A percentile compares a stretch with the other conserved stretches of the same genome.
Conservation (phyloP, 495 filamentous ascomycete species). For the Talaromyces thailandensis region DNA sequence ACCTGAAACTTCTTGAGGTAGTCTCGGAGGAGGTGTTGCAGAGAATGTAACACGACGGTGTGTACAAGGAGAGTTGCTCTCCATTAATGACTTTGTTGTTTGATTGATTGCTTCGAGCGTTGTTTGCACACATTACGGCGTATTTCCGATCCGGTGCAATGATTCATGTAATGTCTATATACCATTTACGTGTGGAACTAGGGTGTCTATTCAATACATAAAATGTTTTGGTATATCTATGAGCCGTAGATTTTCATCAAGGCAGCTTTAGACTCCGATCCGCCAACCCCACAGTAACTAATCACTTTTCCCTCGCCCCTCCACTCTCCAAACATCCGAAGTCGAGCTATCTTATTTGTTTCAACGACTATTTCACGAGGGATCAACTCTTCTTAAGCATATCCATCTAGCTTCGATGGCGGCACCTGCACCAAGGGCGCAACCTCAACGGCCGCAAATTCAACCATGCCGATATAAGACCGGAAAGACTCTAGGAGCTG, state of each 20-base stretch:
- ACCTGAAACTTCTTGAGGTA: slow-evolving; percentile 66
- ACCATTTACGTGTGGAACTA: background rate
- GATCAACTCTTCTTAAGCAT: background rate
- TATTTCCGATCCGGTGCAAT: too few relatives aligned
- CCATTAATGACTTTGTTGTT: slow-evolving; percentile 8
- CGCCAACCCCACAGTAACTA: background rate
- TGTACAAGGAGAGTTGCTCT: slow-evolving; percentile 7
- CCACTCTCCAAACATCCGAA: background rate
- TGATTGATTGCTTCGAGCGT: background rate
- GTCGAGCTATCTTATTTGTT: background rate
- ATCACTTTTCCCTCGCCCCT: background rate
- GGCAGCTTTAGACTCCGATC: background rate
- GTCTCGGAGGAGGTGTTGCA: slow-evolving; percentile 57
- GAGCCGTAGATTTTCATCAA: too few relatives aligned
- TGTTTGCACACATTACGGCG: background rate
- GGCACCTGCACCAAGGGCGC: slow-evolving; percentile 14
- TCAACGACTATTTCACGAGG: background rate
- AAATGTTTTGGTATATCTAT: too few relatives aligned
- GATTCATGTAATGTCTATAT: background rate
- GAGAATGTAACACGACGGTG: slow-evolving; percentile 16
- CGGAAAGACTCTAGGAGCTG: slow-evolving; percentile 91
- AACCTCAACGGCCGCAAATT: slow-evolving; percentile 46
- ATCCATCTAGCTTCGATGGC: slow-evolving; percentile 21
- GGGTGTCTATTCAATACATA: background rate
- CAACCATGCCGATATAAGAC: slow-evolving; percentile 93